Conservation (phyloP, 2,329 filamentous ascomycete genomes). For the Chrysoporthe cubensis region DNA sequence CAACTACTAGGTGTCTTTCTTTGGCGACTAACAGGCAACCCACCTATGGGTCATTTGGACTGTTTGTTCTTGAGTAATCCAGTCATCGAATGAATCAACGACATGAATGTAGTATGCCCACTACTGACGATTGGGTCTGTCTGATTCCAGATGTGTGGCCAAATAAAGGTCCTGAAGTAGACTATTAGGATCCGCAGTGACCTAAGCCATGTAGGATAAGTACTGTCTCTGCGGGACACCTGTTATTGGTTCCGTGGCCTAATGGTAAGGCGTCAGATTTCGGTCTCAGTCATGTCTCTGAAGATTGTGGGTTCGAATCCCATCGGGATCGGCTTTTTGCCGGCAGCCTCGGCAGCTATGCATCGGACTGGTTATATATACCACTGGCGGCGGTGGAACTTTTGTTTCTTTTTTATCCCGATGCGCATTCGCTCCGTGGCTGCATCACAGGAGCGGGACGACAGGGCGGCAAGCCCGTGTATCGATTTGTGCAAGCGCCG, state of each 20-base stretch:
- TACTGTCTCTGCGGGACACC: fast-evolving
- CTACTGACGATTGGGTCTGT: not conserved
- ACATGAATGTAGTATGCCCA: not conserved
- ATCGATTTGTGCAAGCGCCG: too few species aligned
- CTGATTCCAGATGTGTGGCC: not conserved
- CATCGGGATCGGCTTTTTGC: constrained; percentile 3
- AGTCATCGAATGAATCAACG: not conserved
- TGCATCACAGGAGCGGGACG: too few species aligned
- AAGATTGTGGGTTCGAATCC: constrained; percentile 17
- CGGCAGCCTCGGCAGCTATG: too few species aligned
- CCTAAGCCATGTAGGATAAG: not conserved
- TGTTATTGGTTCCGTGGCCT: constrained; percentile 6
- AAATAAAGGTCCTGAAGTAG: not conserved
- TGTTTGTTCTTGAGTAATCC: not conserved
- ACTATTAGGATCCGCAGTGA: not conserved
- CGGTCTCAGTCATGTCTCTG: constrained; percentile 2
- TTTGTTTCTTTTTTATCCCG: not conserved
- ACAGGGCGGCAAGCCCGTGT: too few species aligned
- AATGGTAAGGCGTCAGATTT: constrained; percentile 20
- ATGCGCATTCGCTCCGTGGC: too few species aligned
- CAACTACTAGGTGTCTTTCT: constrained; percentile 19
- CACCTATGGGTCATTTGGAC: not conserved
- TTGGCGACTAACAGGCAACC: not conserved
- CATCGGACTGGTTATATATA: too few species aligned
- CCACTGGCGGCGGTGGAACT: not conserved